Percentiles rank a stretch among this genome's conserved stretches.
Conservation (phyloP, 1,284 basidiomycete genomes). For the Pseudozyma sp. region DNA sequence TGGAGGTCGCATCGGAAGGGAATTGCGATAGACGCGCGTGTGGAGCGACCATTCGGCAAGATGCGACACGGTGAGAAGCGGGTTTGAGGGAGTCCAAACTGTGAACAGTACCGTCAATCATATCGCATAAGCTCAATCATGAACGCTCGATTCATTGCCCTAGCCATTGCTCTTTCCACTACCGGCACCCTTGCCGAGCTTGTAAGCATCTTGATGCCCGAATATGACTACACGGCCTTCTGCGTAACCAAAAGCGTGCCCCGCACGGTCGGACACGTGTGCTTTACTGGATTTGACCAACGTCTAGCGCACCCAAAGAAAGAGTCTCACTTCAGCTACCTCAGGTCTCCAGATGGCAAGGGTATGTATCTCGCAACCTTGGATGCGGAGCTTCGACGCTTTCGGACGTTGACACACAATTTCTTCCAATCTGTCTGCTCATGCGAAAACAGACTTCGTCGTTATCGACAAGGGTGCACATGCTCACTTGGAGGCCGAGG, state of each 20-base stretch:
- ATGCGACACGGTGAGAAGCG: constrained; percentile 53
- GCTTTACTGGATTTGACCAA: constrained; percentile 1
- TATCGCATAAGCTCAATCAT: too few species aligned
- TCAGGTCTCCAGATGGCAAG: constrained; percentile 1
- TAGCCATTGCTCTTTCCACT: too few species aligned
- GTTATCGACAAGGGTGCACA: background rate
- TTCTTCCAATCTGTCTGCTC: background rate
- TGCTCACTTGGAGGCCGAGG: background rate
- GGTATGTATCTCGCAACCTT: background rate
- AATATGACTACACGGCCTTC: background rate
- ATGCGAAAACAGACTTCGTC: constrained; percentile 1
- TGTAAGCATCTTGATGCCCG: background rate
- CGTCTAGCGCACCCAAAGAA: background rate
- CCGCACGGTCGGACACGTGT: background rate
- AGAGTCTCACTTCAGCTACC: constrained; percentile 2
- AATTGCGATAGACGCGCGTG: constrained; percentile 32
- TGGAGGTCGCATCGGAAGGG: constrained; percentile 13
- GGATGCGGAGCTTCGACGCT: background rate
- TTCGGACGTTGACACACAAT: background rate
- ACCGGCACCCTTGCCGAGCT: too few species aligned
- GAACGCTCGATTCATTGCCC: too few species aligned
- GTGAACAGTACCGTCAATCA: too few species aligned
- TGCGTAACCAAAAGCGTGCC: background rate
- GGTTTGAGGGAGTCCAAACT: too few species aligned
- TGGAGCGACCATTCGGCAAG: constrained; percentile 67